A percentile compares a stretch with the other conserved stretches of the same genome.
These are phyloP conservation scores for Cyberlindnera petersonii DNA, from an alignment of 805 yeast species.

Conservation along the genomic window DNA sequence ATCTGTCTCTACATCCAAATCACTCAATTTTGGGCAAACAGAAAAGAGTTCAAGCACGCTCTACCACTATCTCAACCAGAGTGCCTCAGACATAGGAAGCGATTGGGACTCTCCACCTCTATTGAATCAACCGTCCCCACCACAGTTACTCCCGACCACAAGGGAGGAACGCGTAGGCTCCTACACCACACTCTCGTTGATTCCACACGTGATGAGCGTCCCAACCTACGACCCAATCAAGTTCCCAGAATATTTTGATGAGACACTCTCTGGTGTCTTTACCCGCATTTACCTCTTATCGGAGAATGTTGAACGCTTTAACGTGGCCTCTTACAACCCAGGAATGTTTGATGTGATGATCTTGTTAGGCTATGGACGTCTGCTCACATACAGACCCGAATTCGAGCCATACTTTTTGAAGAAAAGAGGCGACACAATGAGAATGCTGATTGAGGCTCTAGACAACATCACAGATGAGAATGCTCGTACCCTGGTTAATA, in stretches of 20 bases:
- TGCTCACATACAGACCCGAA: slow-evolving; percentile 7
- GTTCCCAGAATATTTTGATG: slow-evolving; percentile 19
- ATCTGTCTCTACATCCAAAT: too few species aligned
- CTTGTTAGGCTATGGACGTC: slow-evolving; percentile 16
- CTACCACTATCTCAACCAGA: too few species aligned
- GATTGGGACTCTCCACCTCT: too few species aligned
- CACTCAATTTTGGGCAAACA: too few species aligned
- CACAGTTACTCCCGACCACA: neutral
- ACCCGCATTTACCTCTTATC: slow-evolving; percentile 14
- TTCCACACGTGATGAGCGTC: slow-evolving; percentile 10
- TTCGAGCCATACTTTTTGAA: slow-evolving; percentile 10
- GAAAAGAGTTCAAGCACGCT: too few species aligned
- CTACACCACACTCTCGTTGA: slow-evolving; percentile 5
- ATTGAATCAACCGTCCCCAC: too few species aligned
- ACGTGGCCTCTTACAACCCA: neutral
- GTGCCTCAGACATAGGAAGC: too few species aligned
- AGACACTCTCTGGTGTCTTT: slow-evolving; percentile 15
- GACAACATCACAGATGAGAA: slow-evolving; percentile 17
- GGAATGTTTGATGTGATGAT: slow-evolving; percentile 14
- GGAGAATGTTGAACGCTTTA: slow-evolving; percentile 8
- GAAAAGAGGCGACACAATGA: slow-evolving; percentile 19
- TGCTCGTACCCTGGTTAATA: slow-evolving; percentile 8
- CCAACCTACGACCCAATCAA: slow-evolving; percentile 11
- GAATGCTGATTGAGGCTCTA: slow-evolving; percentile 7
- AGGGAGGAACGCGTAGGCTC: neutral